Percentiles rank a stretch among this genome's conserved stretches.
Evolutionary conservation across 139 green algal species (phyloP).

Genomic region (Closterium sp.): DNA sequence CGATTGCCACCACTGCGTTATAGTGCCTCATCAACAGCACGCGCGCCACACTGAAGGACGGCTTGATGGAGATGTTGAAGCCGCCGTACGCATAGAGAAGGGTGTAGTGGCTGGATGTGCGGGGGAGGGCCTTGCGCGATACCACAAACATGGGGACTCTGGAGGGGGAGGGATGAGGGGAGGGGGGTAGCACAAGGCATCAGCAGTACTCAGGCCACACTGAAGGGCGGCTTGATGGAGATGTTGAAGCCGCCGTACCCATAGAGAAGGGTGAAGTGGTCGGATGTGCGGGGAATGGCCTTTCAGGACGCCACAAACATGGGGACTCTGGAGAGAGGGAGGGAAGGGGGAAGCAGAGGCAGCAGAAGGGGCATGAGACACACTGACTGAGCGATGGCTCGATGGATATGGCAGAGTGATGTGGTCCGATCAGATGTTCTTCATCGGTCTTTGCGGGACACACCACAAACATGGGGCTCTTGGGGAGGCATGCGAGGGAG

Average conservation of each 20-base stretch:
- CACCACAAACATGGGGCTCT: too few species aligned
- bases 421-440: too few species aligned
- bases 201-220: constrained; percentile 57
- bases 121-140: constrained; percentile 57
- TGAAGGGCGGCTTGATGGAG: constrained; percentile 78
- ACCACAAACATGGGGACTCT: constrained; percentile 52
- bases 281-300: constrained; percentile 63
- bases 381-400: too few species aligned
- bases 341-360: too few species aligned
- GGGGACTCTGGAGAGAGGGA: constrained; percentile 3
- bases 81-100: constrained; percentile 93
- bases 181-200: too few species aligned
- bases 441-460: too few species aligned
- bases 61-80: constrained; percentile 87
- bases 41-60: constrained; percentile 69
- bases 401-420: too few species aligned
- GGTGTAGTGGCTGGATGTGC: constrained; percentile 67
- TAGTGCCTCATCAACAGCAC: constrained; percentile 62
- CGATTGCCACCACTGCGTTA: constrained; percentile 34
- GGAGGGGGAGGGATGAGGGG: not conserved
- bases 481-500: too few species aligned
- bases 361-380: too few species aligned
- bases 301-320: constrained; percentile 57
- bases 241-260: constrained; percentile 95
- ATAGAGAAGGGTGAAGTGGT: constrained; percentile 81